phyloP scores from a whole-genome alignment of 2,329 filamentous ascomycete genomes.

The Zymoseptoria pseudotritici region DNA sequence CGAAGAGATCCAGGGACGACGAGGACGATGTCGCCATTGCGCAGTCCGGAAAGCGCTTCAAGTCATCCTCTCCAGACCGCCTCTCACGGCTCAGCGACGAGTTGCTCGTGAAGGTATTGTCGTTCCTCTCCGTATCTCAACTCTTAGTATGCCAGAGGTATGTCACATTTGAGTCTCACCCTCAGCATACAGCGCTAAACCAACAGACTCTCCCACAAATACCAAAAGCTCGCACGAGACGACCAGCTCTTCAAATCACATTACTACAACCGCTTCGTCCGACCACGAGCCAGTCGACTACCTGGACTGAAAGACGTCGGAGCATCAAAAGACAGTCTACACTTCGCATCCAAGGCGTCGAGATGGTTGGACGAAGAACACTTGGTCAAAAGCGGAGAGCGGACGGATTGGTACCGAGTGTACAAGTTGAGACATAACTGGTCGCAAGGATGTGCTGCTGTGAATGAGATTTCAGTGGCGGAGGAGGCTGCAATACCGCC shows the following conservation, averaged over 20 bases:
- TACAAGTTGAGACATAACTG: constrained; percentile 89
- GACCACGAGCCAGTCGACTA: constrained; percentile 68
- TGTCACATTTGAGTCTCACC: constrained; percentile 14
- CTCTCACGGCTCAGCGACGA: constrained; percentile 78
- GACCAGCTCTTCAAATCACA: constrained; percentile 84
- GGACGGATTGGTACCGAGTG: constrained; percentile 76
- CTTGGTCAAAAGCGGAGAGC: constrained; percentile 43
- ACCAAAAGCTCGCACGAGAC: constrained; percentile 66
- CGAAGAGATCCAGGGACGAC: constrained; percentile 34
- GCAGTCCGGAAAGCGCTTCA: constrained; percentile 40
- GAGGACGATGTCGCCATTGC: constrained; percentile 11
- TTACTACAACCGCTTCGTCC: constrained; percentile 82
- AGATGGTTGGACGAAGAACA: constrained; percentile 57
- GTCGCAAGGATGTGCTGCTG: constrained; percentile 71
- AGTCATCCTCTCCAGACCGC: constrained; percentile 45
- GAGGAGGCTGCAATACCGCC: constrained; percentile 47
- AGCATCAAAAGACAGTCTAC: constrained; percentile 32
- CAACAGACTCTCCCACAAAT: constrained; percentile 65
- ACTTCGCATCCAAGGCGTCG: constrained; percentile 49
- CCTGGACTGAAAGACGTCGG: constrained; percentile 52
- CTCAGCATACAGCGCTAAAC: constrained; percentile 29
- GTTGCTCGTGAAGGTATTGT: constrained; percentile 74
- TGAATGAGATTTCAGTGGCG: constrained; percentile 66
- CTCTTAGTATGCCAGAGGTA: constrained; percentile 59
- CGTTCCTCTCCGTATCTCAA: constrained; percentile 61